A percentile compares a stretch with the other conserved stretches of the same genome.
Evolutionary conservation across 176 grass and related monocot genomes (phyloP).

Genomic region (Chloris gayana): DNA sequence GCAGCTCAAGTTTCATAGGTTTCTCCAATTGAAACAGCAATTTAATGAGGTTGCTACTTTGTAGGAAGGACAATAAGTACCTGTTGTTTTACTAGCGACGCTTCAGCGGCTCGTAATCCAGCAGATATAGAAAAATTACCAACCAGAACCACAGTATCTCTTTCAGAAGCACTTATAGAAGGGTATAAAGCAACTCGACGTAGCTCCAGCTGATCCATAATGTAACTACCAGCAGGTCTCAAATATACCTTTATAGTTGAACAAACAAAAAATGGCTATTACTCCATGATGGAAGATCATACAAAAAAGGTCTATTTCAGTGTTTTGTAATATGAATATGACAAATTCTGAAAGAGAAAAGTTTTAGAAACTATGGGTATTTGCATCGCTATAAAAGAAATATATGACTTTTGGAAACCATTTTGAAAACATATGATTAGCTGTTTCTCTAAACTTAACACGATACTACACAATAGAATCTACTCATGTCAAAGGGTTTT

Average conservation of each 20-base stretch:
- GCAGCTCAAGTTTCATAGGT: background rate
- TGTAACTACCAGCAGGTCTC: slow-evolving; percentile 81
- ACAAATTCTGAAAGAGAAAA: background rate
- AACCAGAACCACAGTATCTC: slow-evolving; percentile 52
- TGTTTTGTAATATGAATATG: background rate
- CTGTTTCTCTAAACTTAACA: background rate
- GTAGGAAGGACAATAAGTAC: slow-evolving; percentile 40
- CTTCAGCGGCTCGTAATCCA: slow-evolving; percentile 63
- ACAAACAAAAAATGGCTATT: background rate
- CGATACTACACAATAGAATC: background rate
- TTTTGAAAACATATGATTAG: background rate
- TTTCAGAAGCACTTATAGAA: slow-evolving; percentile 51
- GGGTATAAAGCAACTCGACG: slow-evolving; percentile 54
- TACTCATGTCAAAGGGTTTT: background rate
- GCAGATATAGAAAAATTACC: slow-evolving; percentile 68
- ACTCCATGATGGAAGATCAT: background rate
- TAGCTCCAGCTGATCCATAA: slow-evolving; percentile 80
- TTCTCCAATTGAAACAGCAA: background rate
- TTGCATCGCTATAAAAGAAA: background rate
- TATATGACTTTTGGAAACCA: background rate
- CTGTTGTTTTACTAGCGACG: slow-evolving; percentile 54
- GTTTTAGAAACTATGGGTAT: background rate
- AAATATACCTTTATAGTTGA: slow-evolving; percentile 66
- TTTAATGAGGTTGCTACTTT: background rate
- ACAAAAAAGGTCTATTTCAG: background rate